These are phyloP conservation scores for Saprolegnia diclina DNA, from an alignment of 352 stramenopile species.

Conservation along the genomic window DNA sequence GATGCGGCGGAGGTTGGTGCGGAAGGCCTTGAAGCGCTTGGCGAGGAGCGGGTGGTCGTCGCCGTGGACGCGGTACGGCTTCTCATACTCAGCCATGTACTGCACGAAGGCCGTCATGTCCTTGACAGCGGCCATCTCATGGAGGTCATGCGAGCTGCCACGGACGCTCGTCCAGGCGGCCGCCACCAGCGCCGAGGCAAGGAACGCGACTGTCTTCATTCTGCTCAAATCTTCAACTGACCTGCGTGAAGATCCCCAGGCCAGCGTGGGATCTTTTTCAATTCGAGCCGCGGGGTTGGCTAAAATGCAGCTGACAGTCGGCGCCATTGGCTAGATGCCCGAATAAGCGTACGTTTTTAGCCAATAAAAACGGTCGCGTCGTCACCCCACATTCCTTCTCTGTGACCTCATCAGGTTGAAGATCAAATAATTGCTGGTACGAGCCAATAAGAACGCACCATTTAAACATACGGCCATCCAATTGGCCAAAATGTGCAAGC, in stretches of 20 bases:
- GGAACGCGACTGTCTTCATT: slow-evolving; percentile 14
- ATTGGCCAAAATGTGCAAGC: background rate
- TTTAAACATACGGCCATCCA: background rate
- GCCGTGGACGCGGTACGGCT: slow-evolving; percentile 13
- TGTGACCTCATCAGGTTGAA: background rate
- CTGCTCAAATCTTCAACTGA: background rate
- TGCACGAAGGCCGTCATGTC: slow-evolving; percentile 21
- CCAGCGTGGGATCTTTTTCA: background rate
- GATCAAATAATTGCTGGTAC: background rate
- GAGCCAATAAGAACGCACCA: background rate
- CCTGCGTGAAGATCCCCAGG: background rate
- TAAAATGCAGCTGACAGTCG: background rate
- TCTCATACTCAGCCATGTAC: slow-evolving; percentile 21
- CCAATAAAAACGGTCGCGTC: background rate
- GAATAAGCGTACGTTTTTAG: background rate
- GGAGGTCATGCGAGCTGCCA: background rate
- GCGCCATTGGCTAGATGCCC: background rate
- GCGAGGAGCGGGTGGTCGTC: slow-evolving; percentile 14
- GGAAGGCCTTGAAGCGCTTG: slow-evolving; percentile 24
- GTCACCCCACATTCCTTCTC: background rate
- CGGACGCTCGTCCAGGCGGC: background rate
- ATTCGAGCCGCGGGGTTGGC: background rate
- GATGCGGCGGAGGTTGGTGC: slow-evolving; percentile 21
- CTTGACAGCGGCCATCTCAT: slow-evolving; percentile 2
- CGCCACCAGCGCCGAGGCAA: background rate